Conservation (phyloP, 495 filamentous ascomycete species). For the Penicillium flavigenum region DNA sequence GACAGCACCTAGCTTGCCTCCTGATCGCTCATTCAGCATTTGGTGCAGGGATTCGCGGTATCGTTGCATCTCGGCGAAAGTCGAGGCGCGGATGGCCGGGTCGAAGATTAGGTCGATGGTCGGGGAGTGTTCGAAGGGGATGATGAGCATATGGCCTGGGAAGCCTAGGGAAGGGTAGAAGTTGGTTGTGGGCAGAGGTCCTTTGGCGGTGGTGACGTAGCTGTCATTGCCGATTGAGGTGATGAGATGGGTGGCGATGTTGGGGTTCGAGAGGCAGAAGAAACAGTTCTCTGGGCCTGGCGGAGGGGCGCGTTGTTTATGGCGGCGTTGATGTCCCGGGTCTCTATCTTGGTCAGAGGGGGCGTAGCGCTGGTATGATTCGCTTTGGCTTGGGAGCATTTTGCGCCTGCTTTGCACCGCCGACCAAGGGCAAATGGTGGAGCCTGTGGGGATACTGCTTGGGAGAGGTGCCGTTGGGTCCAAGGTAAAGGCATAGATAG, state of each 20-base stretch:
- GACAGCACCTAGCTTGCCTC: constrained; percentile 67
- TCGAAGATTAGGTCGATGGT: constrained; percentile 62
- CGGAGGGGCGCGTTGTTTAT: constrained; percentile 58
- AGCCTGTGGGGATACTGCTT: constrained; percentile 58
- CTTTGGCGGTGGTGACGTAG: constrained; percentile 91
- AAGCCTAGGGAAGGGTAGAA: constrained; percentile 71
- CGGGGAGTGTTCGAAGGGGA: constrained; percentile 75
- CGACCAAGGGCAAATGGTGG: constrained; percentile 69
- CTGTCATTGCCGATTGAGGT: constrained; percentile 78
- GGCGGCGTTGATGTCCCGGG: constrained; percentile 32
- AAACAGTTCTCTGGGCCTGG: constrained; percentile 80
- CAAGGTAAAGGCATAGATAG: constrained; percentile 85
- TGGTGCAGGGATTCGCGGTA: constrained; percentile 70
- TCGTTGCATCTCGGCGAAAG: constrained; percentile 73
- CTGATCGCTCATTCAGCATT: constrained; percentile 57
- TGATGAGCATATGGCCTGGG: constrained; percentile 86
- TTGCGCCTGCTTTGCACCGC: constrained; percentile 58
- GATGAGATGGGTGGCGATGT: constrained; percentile 81
- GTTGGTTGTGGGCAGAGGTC: constrained; percentile 68
- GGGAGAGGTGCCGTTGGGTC: constrained; percentile 59
- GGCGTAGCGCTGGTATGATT: constrained; percentile 63
- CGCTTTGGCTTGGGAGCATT: constrained; percentile 46
- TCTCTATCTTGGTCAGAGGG: constrained; percentile 32
- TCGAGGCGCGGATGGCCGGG: constrained; percentile 50
- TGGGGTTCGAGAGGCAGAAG: constrained; percentile 88